A percentile compares a stretch with the other conserved stretches of the same genome.
phyloP scores from a whole-genome alignment of 768 basidiomycete genomes.

The Suillus cothurnatus region DNA sequence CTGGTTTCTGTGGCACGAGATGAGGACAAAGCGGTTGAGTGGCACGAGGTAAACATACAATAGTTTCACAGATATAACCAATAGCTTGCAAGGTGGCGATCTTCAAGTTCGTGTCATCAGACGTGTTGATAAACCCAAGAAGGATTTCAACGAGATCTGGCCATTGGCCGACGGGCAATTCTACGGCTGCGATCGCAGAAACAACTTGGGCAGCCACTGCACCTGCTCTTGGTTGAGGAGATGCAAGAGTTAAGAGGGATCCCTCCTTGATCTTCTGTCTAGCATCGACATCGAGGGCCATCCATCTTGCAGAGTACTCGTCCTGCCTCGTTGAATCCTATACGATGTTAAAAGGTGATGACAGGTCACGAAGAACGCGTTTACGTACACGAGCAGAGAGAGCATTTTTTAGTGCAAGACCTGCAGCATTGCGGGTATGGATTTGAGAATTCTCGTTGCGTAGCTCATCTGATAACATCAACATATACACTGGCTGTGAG shows the following conservation, averaged over 20 bases:
- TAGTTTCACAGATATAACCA: slow-evolving; percentile 95
- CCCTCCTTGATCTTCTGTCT: slow-evolving; percentile 87
- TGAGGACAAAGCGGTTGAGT: slow-evolving; percentile 15
- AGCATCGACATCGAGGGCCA: slow-evolving; percentile 65
- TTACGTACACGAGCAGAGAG: slow-evolving; percentile 82
- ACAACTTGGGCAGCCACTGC: slow-evolving; percentile 92
- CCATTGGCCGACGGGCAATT: slow-evolving; percentile 89
- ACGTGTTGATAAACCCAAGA: slow-evolving; percentile 83
- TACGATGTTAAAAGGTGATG: slow-evolving; percentile 22
- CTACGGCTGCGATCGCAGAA: slow-evolving; percentile 90
- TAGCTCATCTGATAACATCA: slow-evolving; percentile 85
- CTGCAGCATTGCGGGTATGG: slow-evolving; percentile 92
- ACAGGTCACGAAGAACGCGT: slow-evolving; percentile 23
- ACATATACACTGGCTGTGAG: slow-evolving; percentile 85
- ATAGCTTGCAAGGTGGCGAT: slow-evolving; percentile 93
- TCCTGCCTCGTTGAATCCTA: slow-evolving; percentile 78
- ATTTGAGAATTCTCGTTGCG: slow-evolving; percentile 69
- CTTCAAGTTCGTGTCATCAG: slow-evolving; percentile 67
- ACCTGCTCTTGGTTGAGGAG: slow-evolving; percentile 70
- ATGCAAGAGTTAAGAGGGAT: slow-evolving; percentile 80
- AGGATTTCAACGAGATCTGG: slow-evolving; percentile 86
- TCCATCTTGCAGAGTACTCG: slow-evolving; percentile 81
- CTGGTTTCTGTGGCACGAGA: slow-evolving; percentile 70
- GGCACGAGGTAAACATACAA: slow-evolving; percentile 60
- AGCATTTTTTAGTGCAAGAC: slow-evolving; percentile 95